phyloP scores from a whole-genome alignment of 139 green algal genomes.

The Marvania coccoides region DNA sequence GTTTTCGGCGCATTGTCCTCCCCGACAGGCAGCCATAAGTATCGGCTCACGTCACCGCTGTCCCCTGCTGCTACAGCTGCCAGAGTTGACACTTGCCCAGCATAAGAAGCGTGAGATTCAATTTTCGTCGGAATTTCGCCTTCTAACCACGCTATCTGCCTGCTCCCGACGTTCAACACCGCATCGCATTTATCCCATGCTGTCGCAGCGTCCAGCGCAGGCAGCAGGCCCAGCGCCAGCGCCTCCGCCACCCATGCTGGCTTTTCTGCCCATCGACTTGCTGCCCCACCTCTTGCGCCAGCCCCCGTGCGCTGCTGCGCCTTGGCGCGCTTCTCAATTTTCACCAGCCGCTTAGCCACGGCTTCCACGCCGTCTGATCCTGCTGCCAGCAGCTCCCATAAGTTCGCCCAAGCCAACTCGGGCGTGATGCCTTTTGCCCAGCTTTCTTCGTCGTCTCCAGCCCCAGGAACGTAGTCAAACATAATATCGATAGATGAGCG shows the following conservation, averaged over 20 bases:
- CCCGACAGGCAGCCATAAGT: slow-evolving; percentile 32
- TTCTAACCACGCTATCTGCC: no score
- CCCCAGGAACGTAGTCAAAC: slow-evolving; percentile 75
- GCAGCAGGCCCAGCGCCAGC: not conserved
- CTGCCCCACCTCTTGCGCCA: not conserved
- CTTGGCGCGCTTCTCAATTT: not conserved
- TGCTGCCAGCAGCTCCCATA: slow-evolving; percentile 39
- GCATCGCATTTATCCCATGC: not conserved
- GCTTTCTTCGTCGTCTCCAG: slow-evolving; percentile 93
- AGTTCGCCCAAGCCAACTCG: slow-evolving; percentile 58
- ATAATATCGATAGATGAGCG: no score
- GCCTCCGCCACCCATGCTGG: not conserved
- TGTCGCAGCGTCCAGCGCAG: not conserved
- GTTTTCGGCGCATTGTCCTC: slow-evolving; percentile 25
- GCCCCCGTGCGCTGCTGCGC: not conserved
- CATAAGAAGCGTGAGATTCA: no score
- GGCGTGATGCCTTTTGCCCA: slow-evolving; percentile 82
- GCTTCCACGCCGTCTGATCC: slow-evolving; percentile 34
- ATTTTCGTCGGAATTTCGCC: no score
- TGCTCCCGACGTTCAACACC: not conserved
- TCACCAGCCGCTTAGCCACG: slow-evolving; percentile 38
- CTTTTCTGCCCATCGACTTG: not conserved
- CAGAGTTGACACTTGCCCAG: no score
- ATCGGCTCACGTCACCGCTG: not conserved
- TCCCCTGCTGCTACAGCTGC: no score